These are phyloP conservation scores for Candida xyloterini DNA, from an alignment of 805 yeast species.

Conservation along the genomic window DNA sequence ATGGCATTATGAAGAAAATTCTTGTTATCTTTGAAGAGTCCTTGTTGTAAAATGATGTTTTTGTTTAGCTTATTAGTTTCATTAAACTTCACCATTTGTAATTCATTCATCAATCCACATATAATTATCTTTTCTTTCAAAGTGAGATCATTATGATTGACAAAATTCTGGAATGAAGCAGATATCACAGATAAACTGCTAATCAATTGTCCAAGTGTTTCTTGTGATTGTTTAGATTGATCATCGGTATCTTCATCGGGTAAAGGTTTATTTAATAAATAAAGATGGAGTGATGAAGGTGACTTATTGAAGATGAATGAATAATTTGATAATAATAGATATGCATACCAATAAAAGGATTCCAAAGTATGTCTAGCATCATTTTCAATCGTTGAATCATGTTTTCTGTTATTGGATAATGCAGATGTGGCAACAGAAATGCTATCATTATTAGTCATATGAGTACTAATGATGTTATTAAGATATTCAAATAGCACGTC, in stretches of 20 bases:
- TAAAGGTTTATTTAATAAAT: conserved; percentile 28
- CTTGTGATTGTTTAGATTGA: conserved; percentile 1
- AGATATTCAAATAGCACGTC: conserved; percentile 48
- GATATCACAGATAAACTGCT: conserved; percentile 28
- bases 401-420: conserved; percentile 1
- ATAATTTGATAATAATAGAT: conserved; percentile 43
- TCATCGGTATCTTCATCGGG: conserved; percentile 22
- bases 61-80: conserved; percentile 27
- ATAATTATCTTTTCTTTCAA: conserved; percentile 28
- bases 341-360: conserved; percentile 45
- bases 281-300: conserved; percentile 38
- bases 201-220: conserved; percentile 23
- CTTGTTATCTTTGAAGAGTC: conserved; percentile 34
- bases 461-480: conserved; percentile 44
- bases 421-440: background rate
- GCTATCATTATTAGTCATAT: conserved; percentile 34
- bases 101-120: conserved; percentile 33
- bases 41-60: conserved; percentile 23
- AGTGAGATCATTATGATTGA: conserved; percentile 18
- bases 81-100: conserved; percentile 31
- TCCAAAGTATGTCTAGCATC: conserved; percentile 15
- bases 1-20: conserved; percentile 50
- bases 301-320: conserved; percentile 37
- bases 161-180: conserved; percentile 18
- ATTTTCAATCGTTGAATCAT: background rate